phyloP scores from a whole-genome alignment of 352 stramenopile genomes.

The Peronospora destructor region DNA sequence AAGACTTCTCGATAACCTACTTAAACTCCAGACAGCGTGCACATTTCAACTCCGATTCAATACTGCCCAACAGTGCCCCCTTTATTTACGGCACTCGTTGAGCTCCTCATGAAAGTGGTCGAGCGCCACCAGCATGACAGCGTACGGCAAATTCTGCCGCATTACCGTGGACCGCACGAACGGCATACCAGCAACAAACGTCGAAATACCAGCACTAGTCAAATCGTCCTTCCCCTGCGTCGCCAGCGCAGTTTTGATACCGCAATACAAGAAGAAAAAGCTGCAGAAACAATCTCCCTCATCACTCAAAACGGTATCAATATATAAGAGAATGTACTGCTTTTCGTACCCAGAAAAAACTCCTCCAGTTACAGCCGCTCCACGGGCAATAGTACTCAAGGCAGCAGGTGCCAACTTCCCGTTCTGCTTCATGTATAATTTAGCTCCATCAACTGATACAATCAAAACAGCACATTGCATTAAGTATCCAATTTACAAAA shows the following conservation, averaged over 20 bases:
- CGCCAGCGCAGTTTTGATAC: slow-evolving; percentile 63
- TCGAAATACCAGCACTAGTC: slow-evolving; percentile 51
- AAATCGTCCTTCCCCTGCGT: slow-evolving; percentile 58
- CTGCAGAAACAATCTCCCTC: slow-evolving; percentile 15
- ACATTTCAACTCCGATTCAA: not conserved
- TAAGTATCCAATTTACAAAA: slow-evolving; percentile 1
- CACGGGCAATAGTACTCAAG: slow-evolving; percentile 38
- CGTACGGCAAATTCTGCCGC: slow-evolving; percentile 71
- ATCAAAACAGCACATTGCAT: not conserved
- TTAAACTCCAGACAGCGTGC: not conserved
- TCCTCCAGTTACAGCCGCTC: slow-evolving; percentile 49
- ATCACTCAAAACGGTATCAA: not conserved
- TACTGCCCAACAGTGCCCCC: not conserved
- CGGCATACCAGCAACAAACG: slow-evolving; percentile 36
- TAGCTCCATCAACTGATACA: slow-evolving; percentile 55
- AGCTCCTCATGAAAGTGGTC: slow-evolving; percentile 82
- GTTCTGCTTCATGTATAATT: slow-evolving; percentile 55
- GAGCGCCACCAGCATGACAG: slow-evolving; percentile 65
- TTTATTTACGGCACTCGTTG: slow-evolving; percentile 45
- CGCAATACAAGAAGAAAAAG: slow-evolving; percentile 76
- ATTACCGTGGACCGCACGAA: slow-evolving; percentile 60
- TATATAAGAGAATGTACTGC: not conserved
- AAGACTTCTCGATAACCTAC: not conserved
- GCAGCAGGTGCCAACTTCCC: slow-evolving; percentile 39
- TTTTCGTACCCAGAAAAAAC: slow-evolving; percentile 45